These are phyloP conservation scores for Xylariaceae sp. DNA, from an alignment of 2,329 filamentous ascomycete species.

Conservation along the genomic window DNA sequence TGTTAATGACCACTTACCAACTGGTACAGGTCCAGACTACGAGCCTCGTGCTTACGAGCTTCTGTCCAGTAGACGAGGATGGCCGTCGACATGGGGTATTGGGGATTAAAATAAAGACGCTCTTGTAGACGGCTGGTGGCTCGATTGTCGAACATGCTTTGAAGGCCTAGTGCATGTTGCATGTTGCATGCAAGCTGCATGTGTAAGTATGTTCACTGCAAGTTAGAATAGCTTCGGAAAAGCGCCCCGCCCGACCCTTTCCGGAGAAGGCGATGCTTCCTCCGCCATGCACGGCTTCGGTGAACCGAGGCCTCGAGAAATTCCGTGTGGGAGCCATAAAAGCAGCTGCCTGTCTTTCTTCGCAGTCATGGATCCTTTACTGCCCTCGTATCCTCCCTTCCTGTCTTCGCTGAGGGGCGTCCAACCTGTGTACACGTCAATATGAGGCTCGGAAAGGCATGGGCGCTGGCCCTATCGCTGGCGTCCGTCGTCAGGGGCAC, in stretches of 20 bases:
- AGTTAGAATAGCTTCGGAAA: slow-evolving; percentile 8
- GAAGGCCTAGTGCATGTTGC: too few relatives aligned
- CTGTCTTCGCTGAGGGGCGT: too few relatives aligned
- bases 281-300: slow-evolving; percentile 4
- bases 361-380: neutral
- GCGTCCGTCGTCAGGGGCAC: slow-evolving; percentile 20
- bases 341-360: slow-evolving; percentile 2
- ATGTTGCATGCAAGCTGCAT: too few relatives aligned
- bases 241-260: slow-evolving; percentile 6
- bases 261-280: slow-evolving; percentile 1
- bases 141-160: too few relatives aligned
- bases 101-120: too few relatives aligned
- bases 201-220: neutral
- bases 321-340: neutral
- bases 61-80: too few relatives aligned
- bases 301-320: neutral
- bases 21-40: neutral
- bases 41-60: too few relatives aligned
- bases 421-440: neutral
- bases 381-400: too few relatives aligned
- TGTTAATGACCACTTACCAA: neutral
- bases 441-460: slow-evolving; percentile 15
- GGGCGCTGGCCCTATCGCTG: slow-evolving; percentile 14
- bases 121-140: too few relatives aligned
- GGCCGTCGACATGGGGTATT: too few relatives aligned